Base-by-base conservation (phyloP, 106 monocot genomes). In the Cymbidium sinense region DNA sequence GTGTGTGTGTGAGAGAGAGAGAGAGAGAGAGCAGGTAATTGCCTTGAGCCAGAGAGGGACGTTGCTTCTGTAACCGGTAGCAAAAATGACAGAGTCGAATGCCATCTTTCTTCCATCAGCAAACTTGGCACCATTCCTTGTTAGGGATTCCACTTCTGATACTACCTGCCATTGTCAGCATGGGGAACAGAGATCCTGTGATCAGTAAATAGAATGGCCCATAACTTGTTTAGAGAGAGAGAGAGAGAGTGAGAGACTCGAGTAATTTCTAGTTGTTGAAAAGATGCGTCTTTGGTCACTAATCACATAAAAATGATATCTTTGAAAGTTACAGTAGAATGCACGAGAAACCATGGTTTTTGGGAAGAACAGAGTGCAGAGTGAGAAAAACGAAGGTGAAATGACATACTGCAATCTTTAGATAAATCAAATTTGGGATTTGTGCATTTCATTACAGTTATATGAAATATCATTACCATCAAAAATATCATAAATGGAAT, bases 31-130 rank as follows among this genome's bases (percentile, higher is more conserved):
- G 1, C 9, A 20, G 3, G 13, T 19, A 7, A 0, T 79, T 82
- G 79, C 91, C 89, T 91, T 86, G 73, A 91, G 86, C 91, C 88
- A 91, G 61, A 52, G 78, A 34, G 91, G 82, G 52, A 91, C 86
- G 79, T 87, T 91, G 85, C 83, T 89, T 43, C 65, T 87, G 75
- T 91, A 91, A 12, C 89, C 91, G 8, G 89, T 91, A 2, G 91
- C 89, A 77, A 91, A 87, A 36, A 89, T 35, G 52, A 91, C 80
- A 64, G 84, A 73, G 50, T 91, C 89, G 67, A 91, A 91, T 35
- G 34, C 70, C 83, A 87, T 85, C 77, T 89, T 86, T 72, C 47
- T 47, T 47, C 85, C 91, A 86, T 89, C 86, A 43, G 85, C 81
- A 86, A 91, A 91, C 55, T 81, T 87, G 29, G 84, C 89, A 23